Conservation (phyloP, 2,329 filamentous ascomycete species). For the Colletotrichum orchidophilum region DNA sequence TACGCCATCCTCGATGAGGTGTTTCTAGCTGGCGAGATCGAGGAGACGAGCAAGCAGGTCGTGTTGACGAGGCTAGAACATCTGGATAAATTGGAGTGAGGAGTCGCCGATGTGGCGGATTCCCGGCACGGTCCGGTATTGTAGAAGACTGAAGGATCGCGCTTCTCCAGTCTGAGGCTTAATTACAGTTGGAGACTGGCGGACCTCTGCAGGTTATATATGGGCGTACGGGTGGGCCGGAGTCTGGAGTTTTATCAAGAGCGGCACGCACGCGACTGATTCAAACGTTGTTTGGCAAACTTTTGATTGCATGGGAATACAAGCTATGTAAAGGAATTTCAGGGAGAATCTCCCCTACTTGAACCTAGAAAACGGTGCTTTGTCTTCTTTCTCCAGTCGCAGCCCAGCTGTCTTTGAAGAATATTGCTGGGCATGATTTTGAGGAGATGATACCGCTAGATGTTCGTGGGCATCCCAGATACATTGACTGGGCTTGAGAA, state of each 20-base stretch:
- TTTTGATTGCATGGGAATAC: conserved; percentile 15
- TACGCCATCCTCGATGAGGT: conserved; percentile 99
- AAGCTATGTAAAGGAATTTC: conserved; percentile 10
- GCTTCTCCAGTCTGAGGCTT: neutral
- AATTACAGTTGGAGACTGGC: neutral
- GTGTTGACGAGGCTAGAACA: conserved; percentile 94
- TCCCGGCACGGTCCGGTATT: neutral
- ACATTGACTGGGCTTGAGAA: neutral
- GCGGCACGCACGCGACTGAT: neutral
- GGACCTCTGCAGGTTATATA: neutral
- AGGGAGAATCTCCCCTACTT: neutral
- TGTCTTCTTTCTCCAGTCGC: neutral
- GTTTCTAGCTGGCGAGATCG: conserved; percentile 96
- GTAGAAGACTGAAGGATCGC: neutral
- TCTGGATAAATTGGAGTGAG: conserved; percentile 90
- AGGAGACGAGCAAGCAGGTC: conserved; percentile 98
- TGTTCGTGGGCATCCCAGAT: neutral
- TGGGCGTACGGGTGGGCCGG: conserved; percentile 21
- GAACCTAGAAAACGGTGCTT: neutral
- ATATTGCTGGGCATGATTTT: neutral
- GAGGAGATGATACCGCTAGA: neutral
- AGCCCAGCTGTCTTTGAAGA: neutral
- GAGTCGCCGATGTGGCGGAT: neutral
- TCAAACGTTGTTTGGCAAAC: conserved; percentile 7
- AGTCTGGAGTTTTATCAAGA: conserved; percentile 29